These are phyloP conservation scores for Gynochthodes officinalis DNA, from an alignment of 257 asterid genomes.

Conservation along the genomic window DNA sequence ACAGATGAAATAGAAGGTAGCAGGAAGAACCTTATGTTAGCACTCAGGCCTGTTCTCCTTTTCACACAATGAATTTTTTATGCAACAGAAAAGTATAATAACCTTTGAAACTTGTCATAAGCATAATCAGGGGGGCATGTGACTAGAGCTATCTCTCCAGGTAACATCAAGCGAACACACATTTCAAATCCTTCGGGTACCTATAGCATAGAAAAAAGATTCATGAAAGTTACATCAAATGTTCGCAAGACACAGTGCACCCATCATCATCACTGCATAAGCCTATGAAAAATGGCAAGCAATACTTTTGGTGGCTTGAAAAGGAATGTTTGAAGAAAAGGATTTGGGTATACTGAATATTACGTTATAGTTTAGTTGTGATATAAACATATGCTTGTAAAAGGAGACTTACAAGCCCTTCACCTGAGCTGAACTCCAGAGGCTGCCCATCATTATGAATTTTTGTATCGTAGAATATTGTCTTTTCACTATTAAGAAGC, in stretches of 20 bases:
- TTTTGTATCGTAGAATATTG: conserved; percentile 79
- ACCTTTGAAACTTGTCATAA: conserved; percentile 95
- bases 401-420: conserved; percentile 81
- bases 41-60: background rate
- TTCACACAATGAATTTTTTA: background rate
- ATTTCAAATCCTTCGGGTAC: conserved; percentile 99
- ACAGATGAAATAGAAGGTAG: background rate
- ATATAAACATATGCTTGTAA: conserved; percentile 4
- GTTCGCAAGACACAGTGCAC: background rate
- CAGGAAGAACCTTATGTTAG: background rate
- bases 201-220: conserved; percentile 31
- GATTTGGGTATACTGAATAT: background rate
- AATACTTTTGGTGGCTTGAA: background rate
- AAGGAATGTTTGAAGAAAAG: conserved; percentile 1
- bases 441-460: conserved; percentile 71
- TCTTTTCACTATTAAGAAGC: conserved; percentile 76
- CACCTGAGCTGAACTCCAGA: conserved; percentile 95
- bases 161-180: conserved; percentile 93
- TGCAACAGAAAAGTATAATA: background rate
- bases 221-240: background rate
- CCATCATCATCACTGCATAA: background rate
- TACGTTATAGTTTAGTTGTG: background rate
- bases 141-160: conserved; percentile 86
- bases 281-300: background rate
- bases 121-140: conserved; percentile 98